Percentiles rank a stretch among this genome's conserved stretches.
phyloP scores from a whole-genome alignment of 1,284 basidiomycete species.

The Fomitopsis betulina region DNA sequence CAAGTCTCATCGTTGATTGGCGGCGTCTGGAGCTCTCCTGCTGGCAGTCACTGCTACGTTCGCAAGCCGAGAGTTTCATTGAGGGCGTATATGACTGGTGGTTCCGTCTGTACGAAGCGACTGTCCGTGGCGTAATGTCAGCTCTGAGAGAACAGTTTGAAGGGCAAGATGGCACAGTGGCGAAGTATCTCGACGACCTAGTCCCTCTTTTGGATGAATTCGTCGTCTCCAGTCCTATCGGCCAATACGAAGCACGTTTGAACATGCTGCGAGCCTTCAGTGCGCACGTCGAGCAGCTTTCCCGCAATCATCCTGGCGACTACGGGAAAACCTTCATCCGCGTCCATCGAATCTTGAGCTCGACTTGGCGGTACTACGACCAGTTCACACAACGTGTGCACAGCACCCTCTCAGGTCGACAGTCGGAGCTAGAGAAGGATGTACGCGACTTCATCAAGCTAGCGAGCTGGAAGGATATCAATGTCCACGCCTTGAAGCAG shows the following conservation, averaged over 20 bases:
- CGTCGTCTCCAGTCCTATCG: constrained; percentile 74
- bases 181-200: constrained; percentile 61
- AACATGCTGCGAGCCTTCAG: constrained; percentile 71
- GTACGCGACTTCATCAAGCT: constrained; percentile 87
- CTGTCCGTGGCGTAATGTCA: constrained; percentile 62
- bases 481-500: constrained; percentile 90
- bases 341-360: constrained; percentile 60
- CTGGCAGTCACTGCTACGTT: constrained; percentile 83
- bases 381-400: constrained; percentile 57
- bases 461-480: constrained; percentile 98
- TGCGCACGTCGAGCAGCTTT: constrained; percentile 37
- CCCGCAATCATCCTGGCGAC: constrained; percentile 19
- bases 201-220: constrained; percentile 84
- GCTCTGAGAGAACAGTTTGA: constrained; percentile 29
- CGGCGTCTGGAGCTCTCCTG: constrained; percentile 84
- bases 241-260: constrained; percentile 77
- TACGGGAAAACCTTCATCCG: constrained; percentile 34
- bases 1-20: constrained; percentile 84
- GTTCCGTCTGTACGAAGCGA: constrained; percentile 86
- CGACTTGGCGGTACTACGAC: constrained; percentile 63
- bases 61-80: constrained; percentile 60
- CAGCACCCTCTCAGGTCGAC: constrained; percentile 54
- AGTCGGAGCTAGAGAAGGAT: constrained; percentile 72
- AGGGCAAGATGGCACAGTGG: constrained; percentile 31
- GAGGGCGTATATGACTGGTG: constrained; percentile 80